Percentiles rank a stretch among this genome's conserved stretches.
Conservation (phyloP, 495 filamentous ascomycete species). For the Tuber indicum region DNA sequence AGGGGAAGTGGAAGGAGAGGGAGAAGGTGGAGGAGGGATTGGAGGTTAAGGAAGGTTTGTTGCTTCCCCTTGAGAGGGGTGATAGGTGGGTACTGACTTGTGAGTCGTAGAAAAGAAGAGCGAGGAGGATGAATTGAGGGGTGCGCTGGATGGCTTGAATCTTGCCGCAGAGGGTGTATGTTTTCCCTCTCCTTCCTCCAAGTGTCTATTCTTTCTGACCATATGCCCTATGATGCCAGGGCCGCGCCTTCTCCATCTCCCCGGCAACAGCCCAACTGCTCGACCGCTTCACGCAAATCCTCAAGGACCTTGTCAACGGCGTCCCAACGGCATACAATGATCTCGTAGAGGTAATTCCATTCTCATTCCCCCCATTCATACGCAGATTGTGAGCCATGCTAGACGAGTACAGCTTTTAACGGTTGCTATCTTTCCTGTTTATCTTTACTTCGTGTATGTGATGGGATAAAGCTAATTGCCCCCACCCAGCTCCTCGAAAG, state of each 20-base stretch:
- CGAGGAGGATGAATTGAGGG: conserved; percentile 68
- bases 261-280: conserved; percentile 72
- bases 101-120: conserved; percentile 46
- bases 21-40: conserved; percentile 32
- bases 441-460: background rate
- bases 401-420: background rate
- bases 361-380: background rate
- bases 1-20: conserved; percentile 33
- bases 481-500: conserved; percentile 63
- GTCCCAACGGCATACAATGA: conserved; percentile 90
- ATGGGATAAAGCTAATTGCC: conserved; percentile 7
- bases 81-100: conserved; percentile 43
- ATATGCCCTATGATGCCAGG: conserved; percentile 49
- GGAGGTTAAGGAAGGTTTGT: conserved; percentile 43
- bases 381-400: background rate
- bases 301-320: conserved; percentile 86
- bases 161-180: conserved; percentile 53
- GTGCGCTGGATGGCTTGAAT: conserved; percentile 71
- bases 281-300: conserved; percentile 73
- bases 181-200: background rate
- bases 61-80: conserved; percentile 23
- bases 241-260: conserved; percentile 73
- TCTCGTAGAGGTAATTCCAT: conserved; percentile 49
- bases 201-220: background rate
- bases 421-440: background rate